A percentile compares a stretch with the other conserved stretches of the same genome.
Evolutionary conservation across 2,329 filamentous ascomycete genomes (phyloP).

Genomic region (Hypoxylon sp.): DNA sequence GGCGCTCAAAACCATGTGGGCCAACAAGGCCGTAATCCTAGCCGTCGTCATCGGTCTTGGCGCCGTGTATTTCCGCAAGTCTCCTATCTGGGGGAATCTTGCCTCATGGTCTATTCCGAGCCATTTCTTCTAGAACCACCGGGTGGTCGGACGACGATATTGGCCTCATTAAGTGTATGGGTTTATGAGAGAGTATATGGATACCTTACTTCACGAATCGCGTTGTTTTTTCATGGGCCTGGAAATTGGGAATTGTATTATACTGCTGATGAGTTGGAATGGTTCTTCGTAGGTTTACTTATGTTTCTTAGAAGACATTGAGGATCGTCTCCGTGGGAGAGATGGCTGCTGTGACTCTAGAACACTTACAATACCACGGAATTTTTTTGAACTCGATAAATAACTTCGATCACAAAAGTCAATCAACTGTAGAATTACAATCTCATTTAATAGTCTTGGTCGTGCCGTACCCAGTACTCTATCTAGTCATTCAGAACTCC

Average conservation of each 20-base stretch:
- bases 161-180: neutral
- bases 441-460: constrained; percentile 24
- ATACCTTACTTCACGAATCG: constrained; percentile 2
- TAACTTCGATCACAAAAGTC: neutral
- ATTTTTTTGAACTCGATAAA: neutral
- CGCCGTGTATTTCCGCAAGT: constrained; percentile 76
- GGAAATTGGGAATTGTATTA: neutral
- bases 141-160: constrained; percentile 12
- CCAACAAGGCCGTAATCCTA: constrained; percentile 75
- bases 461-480: constrained; percentile 7
- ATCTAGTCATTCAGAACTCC: neutral
- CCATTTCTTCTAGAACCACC: constrained; percentile 33
- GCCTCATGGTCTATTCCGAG: constrained; percentile 44
- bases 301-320: constrained; percentile 7
- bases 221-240: constrained; percentile 2
- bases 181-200: constrained; percentile 11
- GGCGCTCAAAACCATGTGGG: constrained; percentile 68
- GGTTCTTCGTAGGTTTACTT: constrained; percentile 6
- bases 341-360: constrained; percentile 1
- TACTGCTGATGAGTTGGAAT: neutral
- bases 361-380: constrained; percentile 14
- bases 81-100: constrained; percentile 54
- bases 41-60: constrained; percentile 77
- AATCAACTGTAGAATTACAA: constrained; percentile 10
- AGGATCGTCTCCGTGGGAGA: constrained; percentile 20